Evolutionary conservation across 2,329 filamentous ascomycete species (phyloP), one percentile per base, ranked within the genome.

Genomic region (Zasmidium angulare): DNA sequence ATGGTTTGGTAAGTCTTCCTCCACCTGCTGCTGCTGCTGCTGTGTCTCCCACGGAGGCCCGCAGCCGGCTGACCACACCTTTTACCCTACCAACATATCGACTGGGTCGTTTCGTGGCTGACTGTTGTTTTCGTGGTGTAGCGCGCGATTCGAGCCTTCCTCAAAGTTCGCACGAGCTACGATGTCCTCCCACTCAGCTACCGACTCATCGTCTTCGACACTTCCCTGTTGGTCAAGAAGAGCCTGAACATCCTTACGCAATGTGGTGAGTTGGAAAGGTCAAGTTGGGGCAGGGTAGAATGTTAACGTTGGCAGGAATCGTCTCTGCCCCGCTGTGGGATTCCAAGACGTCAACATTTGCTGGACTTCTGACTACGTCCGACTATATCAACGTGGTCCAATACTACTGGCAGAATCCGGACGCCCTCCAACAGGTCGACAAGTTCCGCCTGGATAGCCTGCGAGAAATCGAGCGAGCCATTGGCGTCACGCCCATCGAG

Each of bases 381-480:
- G 95, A 99, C 78, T 99, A 95, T 75, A 96, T 99, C 78, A 99
- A 99, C 72, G 89, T 99, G 58, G 96, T 99, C 46, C 93, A 98
- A 75, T 99, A 99, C 78, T 98, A 99, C 81, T 97, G 92, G 82
- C 93, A 98, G 76, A 96, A 95, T 69, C 95, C 93, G 1, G 91
- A 96, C 66, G 89, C 93, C 59, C 84, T 98, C 62, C 86, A 88
- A 66, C 88, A 93, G 72, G 90, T 99, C 69, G 95, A 98, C 67
- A 90, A 96, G 75, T 97, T 99, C 75, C 88, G 91, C 50, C 79
- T 99, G 63, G 93, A 90, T 78, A 96, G 91, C 72, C 84, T 99
- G 59, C 86, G 93, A 84, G 95, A 98, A 66, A 95, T 99, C 66
- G 95, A 99, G 79, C 93, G 89, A 71, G 91, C 93, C 21, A 91